These are phyloP conservation scores for Physcomitrellopsis africana DNA, from an alignment of 225 moss, liverwort and hornwort species.

Conservation along the genomic window DNA sequence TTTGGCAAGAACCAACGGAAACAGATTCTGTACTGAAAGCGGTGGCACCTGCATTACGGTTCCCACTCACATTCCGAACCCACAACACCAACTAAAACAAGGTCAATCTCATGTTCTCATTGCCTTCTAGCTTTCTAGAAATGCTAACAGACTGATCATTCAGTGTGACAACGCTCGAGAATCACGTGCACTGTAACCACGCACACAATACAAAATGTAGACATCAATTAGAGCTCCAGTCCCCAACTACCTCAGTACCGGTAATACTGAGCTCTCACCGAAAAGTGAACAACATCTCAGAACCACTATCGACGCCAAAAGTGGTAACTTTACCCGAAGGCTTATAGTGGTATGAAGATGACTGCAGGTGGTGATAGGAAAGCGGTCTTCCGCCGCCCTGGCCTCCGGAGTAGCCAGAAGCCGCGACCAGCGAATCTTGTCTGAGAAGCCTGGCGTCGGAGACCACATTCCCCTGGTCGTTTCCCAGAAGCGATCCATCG, in stretches of 20 bases:
- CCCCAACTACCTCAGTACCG: background rate
- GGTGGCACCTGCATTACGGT: background rate
- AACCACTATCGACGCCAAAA: background rate
- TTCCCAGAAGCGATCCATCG: constrained; percentile 85
- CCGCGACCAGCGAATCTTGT: constrained; percentile 82
- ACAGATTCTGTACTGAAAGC: background rate
- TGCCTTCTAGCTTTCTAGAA: background rate
- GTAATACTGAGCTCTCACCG: background rate
- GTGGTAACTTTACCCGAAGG: constrained; percentile 63
- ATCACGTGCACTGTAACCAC: background rate
- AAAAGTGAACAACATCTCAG: background rate
- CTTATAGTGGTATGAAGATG: constrained; percentile 79
- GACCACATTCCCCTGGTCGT: constrained; percentile 85
- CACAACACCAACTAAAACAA: background rate
- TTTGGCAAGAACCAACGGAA: constrained; percentile 12
- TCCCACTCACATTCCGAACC: constrained; percentile 8
- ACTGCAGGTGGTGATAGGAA: constrained; percentile 89
- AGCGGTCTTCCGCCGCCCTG: constrained; percentile 75
- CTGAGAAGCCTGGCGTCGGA: constrained; percentile 86
- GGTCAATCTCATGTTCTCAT: constrained; percentile 9
- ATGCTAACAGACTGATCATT: constrained; percentile 12
- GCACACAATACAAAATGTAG: constrained; percentile 1
- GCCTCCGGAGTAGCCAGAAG: constrained; percentile 71
- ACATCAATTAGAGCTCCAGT: background rate
- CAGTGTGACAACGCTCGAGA: background rate